Conservation (phyloP, 2,329 filamentous ascomycete genomes). For the Diplodia intermedia region DNA sequence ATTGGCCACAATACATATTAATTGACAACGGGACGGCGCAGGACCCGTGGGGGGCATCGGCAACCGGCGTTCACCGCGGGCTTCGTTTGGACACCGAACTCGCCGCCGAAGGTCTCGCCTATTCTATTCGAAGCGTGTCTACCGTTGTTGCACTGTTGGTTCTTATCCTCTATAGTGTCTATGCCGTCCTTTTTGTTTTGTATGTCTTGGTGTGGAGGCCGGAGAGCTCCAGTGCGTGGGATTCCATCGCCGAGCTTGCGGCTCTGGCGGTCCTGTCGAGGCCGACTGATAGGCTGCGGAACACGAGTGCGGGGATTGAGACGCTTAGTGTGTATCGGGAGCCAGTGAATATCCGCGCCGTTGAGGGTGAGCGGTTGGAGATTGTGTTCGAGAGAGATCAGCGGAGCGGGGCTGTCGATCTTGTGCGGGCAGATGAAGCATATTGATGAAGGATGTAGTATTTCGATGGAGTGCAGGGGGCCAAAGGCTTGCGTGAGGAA, state of each 20-base stretch:
- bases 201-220: background rate
- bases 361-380: background rate
- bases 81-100: background rate
- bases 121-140: background rate
- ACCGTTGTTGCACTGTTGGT: background rate
- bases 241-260: background rate
- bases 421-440: background rate
- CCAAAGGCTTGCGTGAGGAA: no score
- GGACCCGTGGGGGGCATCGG: background rate
- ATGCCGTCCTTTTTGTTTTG: background rate
- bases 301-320: constrained; percentile 9
- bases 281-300: background rate
- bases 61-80: background rate
- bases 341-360: background rate
- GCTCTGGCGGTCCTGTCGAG: background rate
- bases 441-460: background rate
- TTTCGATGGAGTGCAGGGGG: no score
- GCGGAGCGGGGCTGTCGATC: background rate
- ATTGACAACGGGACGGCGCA: background rate
- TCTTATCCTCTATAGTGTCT: background rate
- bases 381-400: background rate
- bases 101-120: background rate
- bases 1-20: rapidly evolving
- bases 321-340: background rate
- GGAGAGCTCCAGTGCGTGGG: background rate